Conservation (phyloP, 805 yeast species). For the Candida vartiovaarae region DNA sequence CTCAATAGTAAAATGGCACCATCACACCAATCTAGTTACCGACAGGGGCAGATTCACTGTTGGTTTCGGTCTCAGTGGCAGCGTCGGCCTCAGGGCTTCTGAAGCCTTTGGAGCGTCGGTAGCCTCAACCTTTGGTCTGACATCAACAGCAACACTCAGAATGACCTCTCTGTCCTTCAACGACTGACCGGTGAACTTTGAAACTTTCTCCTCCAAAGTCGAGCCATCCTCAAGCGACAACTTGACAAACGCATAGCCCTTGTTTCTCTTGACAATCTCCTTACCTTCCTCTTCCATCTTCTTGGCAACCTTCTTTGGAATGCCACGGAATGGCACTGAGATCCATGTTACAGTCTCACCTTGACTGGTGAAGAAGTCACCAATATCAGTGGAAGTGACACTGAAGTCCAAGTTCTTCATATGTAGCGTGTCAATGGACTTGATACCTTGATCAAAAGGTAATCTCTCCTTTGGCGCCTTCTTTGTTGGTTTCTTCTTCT, state of each 20-base stretch:
- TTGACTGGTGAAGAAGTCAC: conserved; percentile 38
- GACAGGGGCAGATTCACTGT: too few relatives aligned
- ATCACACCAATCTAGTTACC: too few relatives aligned
- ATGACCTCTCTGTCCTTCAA: conserved; percentile 59
- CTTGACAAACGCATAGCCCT: conserved; percentile 61
- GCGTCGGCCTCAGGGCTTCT: not conserved
- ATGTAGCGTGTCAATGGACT: conserved; percentile 46
- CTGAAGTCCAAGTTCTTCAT: conserved; percentile 59
- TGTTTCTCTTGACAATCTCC: conserved; percentile 38
- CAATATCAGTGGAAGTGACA: conserved; percentile 46
- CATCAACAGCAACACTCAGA: conserved; percentile 69
- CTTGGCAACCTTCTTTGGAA: conserved; percentile 37
- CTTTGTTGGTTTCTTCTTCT: conserved; percentile 5
- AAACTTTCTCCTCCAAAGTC: conserved; percentile 57
- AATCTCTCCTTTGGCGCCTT: conserved; percentile 23
- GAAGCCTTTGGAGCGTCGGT: not conserved
- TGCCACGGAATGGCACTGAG: conserved; percentile 47
- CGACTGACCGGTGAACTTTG: conserved; percentile 56
- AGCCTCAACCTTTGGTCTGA: conserved; percentile 26
- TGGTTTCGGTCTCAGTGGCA: not conserved
- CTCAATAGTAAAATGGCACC: too few relatives aligned
- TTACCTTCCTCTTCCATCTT: conserved; percentile 39
- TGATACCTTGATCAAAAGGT: conserved; percentile 31
- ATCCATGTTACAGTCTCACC: conserved; percentile 48
- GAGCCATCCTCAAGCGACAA: conserved; percentile 30